Base-by-base conservation (phyloP, 1,284 basidiomycete species). In the Lignosus rhinocerotis region DNA sequence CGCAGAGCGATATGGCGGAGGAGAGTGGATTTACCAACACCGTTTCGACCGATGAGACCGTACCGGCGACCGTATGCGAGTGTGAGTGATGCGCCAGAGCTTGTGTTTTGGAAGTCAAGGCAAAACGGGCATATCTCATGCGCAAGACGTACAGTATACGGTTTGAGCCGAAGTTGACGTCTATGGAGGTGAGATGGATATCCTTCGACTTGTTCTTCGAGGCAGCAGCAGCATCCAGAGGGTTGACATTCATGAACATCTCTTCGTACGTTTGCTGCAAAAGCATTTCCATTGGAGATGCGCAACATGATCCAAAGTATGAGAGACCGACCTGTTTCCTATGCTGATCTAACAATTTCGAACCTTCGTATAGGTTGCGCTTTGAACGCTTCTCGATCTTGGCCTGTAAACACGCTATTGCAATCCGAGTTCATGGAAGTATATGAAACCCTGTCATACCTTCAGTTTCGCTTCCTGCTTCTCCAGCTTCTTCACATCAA, bases 231-330 rank as follows among this genome's bases (percentile, higher is more conserved):
- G 92, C 86, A 74, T 97, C 94, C 61, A 99, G 76, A 49, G 97
- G 94, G 76, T 99, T 99, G 78, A 99, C 95, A 87, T 96, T 93
- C 90, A 99, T 93, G 78, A 96, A 99, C 87, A 98, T 90, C 72
- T 98, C 96, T 73, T 98, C 96, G 78, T 98, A 98, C 30, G 88
- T 87, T 88, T 96, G 92, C 87, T 96, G 17, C 3, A 17, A 9
- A 1, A 34, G 10, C 25, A 10, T 12, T 45, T 16, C 36, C 51
- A 31, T 55, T n/a, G 33, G 47, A 36, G 43, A 25, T 25, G 25
- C 6, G n/a, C 25, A 12, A 5, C 6, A 30, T 14, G 12, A 4
- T 30, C 9, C 19, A 36, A 38, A 41, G 48, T 2, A 63, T 77
- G 63, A 34, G 46, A 6, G 21, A 48, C 46, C 9, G 61, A 87